These are phyloP conservation scores for Hypoxylon fuscum DNA, from an alignment of 495 filamentous ascomycete species.

Conservation along the genomic window DNA sequence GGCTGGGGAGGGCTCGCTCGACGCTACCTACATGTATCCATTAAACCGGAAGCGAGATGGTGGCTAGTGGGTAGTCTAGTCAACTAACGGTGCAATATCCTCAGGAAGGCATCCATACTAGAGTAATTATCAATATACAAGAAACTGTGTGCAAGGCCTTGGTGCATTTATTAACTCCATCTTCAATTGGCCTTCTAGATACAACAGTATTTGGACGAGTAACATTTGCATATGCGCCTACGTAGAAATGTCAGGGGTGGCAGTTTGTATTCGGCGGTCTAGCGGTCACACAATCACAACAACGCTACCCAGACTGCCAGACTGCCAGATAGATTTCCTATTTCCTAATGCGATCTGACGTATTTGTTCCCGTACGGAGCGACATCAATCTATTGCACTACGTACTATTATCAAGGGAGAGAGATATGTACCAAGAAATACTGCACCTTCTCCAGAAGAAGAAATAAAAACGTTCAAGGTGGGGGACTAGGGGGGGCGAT, in stretches of 20 bases:
- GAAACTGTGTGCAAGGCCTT: no score
- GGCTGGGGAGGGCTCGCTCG: no score
- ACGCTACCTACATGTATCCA: slow-evolving; percentile 39
- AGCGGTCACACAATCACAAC: slow-evolving; percentile 26
- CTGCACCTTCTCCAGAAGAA: no score
- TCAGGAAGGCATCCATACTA: slow-evolving; percentile 3
- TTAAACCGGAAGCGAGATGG: slow-evolving; percentile 29
- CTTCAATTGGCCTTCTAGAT: no score
- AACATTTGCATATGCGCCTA: no score
- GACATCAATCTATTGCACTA: not conserved
- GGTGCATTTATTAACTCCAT: no score
- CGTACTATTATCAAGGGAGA: not conserved
- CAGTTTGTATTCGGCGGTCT: slow-evolving; percentile 26
- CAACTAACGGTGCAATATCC: slow-evolving; percentile 15
- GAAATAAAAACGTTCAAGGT: no score
- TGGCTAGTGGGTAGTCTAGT: slow-evolving; percentile 3
- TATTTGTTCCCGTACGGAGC: no score
- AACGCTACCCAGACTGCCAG: no score
- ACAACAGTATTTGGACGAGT: no score
- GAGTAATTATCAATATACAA: no score
- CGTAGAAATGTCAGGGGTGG: slow-evolving; percentile 7
- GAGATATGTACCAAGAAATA: not conserved
- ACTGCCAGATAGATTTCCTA: not conserved
- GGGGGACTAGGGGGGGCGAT: slow-evolving; percentile 4
- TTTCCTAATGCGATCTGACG: no score